These are phyloP conservation scores for Rhodotorula paludigena DNA, from an alignment of 768 basidiomycete genomes.

Conservation along the genomic window DNA sequence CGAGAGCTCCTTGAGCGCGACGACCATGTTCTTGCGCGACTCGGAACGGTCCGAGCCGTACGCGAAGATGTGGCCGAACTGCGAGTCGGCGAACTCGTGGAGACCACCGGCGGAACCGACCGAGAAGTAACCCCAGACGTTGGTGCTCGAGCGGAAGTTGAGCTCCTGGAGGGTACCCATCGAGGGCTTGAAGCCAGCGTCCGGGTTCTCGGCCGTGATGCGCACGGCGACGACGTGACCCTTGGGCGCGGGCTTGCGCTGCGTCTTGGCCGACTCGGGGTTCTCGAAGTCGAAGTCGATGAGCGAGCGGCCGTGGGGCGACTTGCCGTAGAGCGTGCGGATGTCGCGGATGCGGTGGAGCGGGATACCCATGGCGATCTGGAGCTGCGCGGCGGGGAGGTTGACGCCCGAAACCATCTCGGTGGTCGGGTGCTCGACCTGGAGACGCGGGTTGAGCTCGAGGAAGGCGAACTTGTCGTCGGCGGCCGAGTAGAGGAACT, in stretches of 20 bases:
- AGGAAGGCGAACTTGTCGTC: slow-evolving; percentile 96
- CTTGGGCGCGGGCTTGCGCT: slow-evolving; percentile 92
- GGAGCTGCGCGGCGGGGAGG: slow-evolving; percentile 92
- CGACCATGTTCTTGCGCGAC: slow-evolving; percentile 98
- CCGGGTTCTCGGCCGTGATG: slow-evolving; percentile 98
- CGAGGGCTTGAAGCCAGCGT: slow-evolving; percentile 98
- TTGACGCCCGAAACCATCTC: slow-evolving; percentile 99
- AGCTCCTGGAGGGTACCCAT: slow-evolving; percentile 88
- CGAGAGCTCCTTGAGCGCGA: slow-evolving; percentile 94
- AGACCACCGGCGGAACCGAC: slow-evolving; percentile 91
- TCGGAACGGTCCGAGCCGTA: slow-evolving; percentile 94
- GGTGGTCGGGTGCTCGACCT: slow-evolving; percentile 99
- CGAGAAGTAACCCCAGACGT: slow-evolving; percentile 99
- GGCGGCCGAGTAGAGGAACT: slow-evolving; percentile 83
- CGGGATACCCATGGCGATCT: slow-evolving; percentile 96
- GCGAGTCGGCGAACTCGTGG: slow-evolving; percentile 98
- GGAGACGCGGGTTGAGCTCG: slow-evolving; percentile 97
- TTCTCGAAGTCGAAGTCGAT: slow-evolving; percentile 96
- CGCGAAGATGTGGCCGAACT: slow-evolving; percentile 96
- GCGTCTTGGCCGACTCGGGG: slow-evolving; percentile 77
- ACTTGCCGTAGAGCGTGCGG: slow-evolving; percentile 88
- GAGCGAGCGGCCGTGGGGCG: slow-evolving; percentile 76
- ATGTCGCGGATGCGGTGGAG: slow-evolving; percentile 93
- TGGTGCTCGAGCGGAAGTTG: slow-evolving; percentile 98
- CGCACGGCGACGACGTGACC: slow-evolving; percentile 98